Percentiles rank a stretch among this genome's conserved stretches.
Conservation (phyloP, 805 yeast genomes). For the Schwanniomyces sp. region DNA sequence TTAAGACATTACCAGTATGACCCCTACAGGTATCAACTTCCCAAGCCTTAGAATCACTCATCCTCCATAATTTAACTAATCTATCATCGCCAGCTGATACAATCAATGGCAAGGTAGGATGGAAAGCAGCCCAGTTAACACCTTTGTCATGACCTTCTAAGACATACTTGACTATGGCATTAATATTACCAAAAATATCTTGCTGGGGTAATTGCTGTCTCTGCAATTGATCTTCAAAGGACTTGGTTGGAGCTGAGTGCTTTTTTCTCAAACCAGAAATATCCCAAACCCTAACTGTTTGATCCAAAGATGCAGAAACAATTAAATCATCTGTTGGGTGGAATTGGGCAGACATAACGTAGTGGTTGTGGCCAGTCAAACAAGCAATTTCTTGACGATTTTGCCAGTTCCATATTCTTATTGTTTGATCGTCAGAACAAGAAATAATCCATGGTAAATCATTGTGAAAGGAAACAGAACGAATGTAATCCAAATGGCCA, state of each 20-base stretch:
- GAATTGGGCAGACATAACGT: conserved; percentile 97
- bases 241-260: conserved; percentile 74
- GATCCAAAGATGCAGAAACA: conserved; percentile 95
- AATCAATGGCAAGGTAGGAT: conserved; percentile 91
- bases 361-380: conserved; percentile 96
- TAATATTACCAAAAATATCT: conserved; percentile 92
- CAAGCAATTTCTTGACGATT: conserved; percentile 96
- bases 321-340: conserved; percentile 94
- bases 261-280: conserved; percentile 91
- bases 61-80: conserved; percentile 93
- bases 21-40: conserved; percentile 99
- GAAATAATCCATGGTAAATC: conserved; percentile 97
- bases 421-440: conserved; percentile 96
- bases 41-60: conserved; percentile 98
- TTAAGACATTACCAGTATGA: conserved; percentile 88
- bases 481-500: conserved; percentile 94
- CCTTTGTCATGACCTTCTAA: conserved; percentile 98
- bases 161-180: conserved; percentile 92
- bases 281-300: conserved; percentile 99
- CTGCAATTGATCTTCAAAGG: conserved; percentile 53
- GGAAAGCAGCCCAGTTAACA: conserved; percentile 98
- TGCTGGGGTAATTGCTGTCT: conserved; percentile 75
- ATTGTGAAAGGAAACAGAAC: conserved; percentile 92
- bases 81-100: conserved; percentile 97
- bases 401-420: conserved; percentile 99